These are phyloP conservation scores for Corrigiola litoralis DNA, from an alignment of 179 eudicot species.

Conservation along the genomic window DNA sequence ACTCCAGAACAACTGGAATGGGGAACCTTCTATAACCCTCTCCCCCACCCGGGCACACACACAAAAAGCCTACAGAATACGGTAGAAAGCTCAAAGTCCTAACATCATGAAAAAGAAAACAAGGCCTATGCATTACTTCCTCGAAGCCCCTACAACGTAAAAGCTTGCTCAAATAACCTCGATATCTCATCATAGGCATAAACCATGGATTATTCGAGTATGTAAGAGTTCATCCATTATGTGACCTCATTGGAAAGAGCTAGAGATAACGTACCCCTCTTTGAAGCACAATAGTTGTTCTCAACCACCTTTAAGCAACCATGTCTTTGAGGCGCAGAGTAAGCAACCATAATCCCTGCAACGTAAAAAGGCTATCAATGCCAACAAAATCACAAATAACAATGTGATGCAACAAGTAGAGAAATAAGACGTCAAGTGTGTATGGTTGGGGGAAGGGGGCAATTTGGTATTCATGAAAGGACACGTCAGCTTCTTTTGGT, in stretches of 20 bases:
- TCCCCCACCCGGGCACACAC: too few species aligned
- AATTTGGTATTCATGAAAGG: background rate
- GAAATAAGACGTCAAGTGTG: too few species aligned
- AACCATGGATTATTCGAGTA: too few species aligned
- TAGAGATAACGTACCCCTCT: constrained; percentile 55
- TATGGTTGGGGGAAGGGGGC: background rate
- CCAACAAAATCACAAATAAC: background rate
- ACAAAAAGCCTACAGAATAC: too few species aligned
- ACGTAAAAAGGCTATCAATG: constrained; percentile 13
- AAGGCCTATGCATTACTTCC: too few species aligned
- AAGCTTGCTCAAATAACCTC: too few species aligned
- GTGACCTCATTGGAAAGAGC: background rate
- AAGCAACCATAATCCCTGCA: constrained; percentile 79
- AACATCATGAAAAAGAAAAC: too few species aligned
- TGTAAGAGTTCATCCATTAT: background rate
- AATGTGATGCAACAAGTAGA: constrained; percentile 3
- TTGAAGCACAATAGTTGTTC: constrained; percentile 90
- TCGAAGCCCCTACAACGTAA: background rate
- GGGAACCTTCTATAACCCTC: too few species aligned
- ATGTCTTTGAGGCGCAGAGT: constrained; percentile 73
- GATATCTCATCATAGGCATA: too few species aligned
- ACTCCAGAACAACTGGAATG: too few species aligned
- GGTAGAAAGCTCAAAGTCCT: too few species aligned
- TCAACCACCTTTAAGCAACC: constrained; percentile 89
- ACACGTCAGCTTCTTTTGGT: too few species aligned